Base-by-base conservation (phyloP, 495 filamentous ascomycete species). In the Usnea hakonensis region DNA sequence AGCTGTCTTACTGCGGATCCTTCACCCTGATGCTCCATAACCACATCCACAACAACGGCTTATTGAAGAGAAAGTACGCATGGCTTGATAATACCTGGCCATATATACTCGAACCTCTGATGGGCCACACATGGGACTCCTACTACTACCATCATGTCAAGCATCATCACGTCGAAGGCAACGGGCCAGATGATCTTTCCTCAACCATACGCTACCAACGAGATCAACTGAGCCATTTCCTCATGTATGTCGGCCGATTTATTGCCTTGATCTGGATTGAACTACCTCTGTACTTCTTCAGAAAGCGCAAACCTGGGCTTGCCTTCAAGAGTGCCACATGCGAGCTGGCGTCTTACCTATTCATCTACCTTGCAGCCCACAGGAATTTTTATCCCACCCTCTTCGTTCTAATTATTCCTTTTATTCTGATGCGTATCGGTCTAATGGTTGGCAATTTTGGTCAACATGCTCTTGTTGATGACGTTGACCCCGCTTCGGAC, bases 131-230 rank as follows among this genome's bases (percentile, higher is more conserved):
- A 0, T 91, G 87, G 87, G 87, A 91, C 71, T 85, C 83, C 13
- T 93, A 91, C 72, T 93, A 79, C 69, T 90, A 90, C 67, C 89
- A 93, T 70, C 89, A 91, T 65, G 87, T 91, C 64, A 91, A 93
- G 74, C 86, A 89, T 70, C 89, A 91, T 68, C 89, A 91, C 66
- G 85, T 91, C 55, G 89, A 93, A 70, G 85, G 82, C 58, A 93
- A 93, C 69, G 89, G 89, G 1, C 87, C 87, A 0, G 77, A 84
- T 41, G 89, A 93, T 67, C 78, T 93, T 8, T 87, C 83, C 13
- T 87, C 87, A 0, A 91, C 89, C 16, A 79, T 91, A 43, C 80
- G 85, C 28, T 91, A 89, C 68, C 86, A 93, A 68, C 83, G 89
- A 9, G 89, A 93, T 69, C 75, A 79, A 52, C 50, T 83, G 8